Percentiles rank a stretch among this genome's conserved stretches.
phyloP scores from a whole-genome alignment of 805 yeast genomes.

The Yarrowia bubula region DNA sequence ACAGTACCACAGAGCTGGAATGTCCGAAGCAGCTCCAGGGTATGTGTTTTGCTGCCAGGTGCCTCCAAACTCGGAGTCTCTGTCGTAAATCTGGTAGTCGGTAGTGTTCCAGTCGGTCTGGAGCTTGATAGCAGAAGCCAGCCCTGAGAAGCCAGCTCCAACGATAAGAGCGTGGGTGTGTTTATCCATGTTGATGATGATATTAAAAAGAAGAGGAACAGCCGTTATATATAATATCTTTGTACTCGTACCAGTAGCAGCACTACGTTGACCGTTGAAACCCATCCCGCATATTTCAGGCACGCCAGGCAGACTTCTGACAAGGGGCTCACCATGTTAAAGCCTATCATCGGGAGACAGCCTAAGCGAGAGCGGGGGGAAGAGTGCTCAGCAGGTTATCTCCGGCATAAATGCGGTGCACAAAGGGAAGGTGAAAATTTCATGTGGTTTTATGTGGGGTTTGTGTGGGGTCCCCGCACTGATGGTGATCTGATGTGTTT shows the following conservation, averaged over 20 bases:
- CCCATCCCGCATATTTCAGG: background rate
- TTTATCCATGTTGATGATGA: background rate
- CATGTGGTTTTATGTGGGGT: no score
- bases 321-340: conserved; percentile 23
- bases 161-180: conserved; percentile 25
- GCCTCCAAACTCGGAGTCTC: conserved; percentile 27
- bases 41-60: conserved; percentile 28
- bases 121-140: conserved; percentile 30
- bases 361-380: conserved; percentile 9
- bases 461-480: conserved; percentile 5
- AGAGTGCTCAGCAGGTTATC: background rate
- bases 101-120: conserved; percentile 28
- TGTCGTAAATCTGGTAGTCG: conserved; percentile 29
- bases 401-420: background rate
- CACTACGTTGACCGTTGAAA: background rate
- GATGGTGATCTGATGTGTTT: background rate
- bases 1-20: conserved; percentile 27
- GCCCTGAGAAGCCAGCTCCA: conserved; percentile 31
- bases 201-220: background rate
- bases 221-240: no score
- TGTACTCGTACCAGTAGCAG: no score
- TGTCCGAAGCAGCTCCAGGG: conserved; percentile 28
- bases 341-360: background rate
- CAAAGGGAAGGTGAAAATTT: no score
- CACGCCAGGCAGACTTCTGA: background rate